Evolutionary conservation across 208 protist genomes (phyloP), one percentile per base, ranked within the genome.

Genomic region (Crithidia brevicula): DNA sequence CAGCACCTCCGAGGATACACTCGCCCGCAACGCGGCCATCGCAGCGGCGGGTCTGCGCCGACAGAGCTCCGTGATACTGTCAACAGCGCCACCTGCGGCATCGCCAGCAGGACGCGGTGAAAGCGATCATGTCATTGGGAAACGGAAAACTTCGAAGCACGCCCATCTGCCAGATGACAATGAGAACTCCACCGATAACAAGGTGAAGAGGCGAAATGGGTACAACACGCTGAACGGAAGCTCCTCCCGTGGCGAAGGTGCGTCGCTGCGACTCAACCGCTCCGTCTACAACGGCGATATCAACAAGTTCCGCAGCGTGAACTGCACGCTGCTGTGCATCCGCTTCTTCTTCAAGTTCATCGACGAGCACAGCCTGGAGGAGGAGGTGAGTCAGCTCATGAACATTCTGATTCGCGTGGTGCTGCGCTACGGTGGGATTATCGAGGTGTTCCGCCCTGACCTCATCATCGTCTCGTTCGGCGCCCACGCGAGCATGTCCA

Each of bases 401-500:
- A 27, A 80, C 53, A 33, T 75, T 10, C 42, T 77, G 16, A 65
- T 87, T 18, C 31, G 38, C 13, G 58, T 33, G 0, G 52, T 73
- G 23, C 58, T 83, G 52, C 63, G 63, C 16, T 69, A 61, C n/a
- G 67, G 72, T 31, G 81, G 81, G 16, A 66, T 86, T 11, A 54
- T 89, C 57, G 86, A 92, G 62, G 28, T 81, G 8, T 54, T 54
- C 31, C 59, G 59, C 3, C 59, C 59, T 1, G 72, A 90, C 52
- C 62, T 59, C 33, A n/a, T 90, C 51, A 18, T 85, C 18, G 61
- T 79, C 27, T 81, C 51, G 42, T 90, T 90, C 46, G 81, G 81
- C 49, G 73, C 85, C 2, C 85, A 91, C 72, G 77, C 60, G 22
- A 61, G 52, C 23, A 70, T 87, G 59, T 50, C 84, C 15, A 63